Evolutionary conservation across 257 asterid genomes (phyloP).

Genomic region (Lavandula angustifolia): DNA sequence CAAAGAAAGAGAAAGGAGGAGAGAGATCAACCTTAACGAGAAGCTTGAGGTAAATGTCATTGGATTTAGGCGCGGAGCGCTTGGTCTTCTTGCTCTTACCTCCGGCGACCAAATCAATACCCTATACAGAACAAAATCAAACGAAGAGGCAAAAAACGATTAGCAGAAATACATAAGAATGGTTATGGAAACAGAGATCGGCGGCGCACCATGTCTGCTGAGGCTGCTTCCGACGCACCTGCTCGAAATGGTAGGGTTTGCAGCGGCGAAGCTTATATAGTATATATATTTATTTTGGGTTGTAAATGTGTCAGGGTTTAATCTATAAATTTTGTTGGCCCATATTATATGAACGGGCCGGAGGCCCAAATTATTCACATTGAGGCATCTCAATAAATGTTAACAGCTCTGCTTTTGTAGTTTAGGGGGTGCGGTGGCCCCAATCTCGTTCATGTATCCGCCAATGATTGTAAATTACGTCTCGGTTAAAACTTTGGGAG

Average conservation of each 20-base stretch:
- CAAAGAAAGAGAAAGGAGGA: neutral
- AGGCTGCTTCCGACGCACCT: constrained; percentile 32
- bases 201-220: constrained; percentile 41
- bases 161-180: neutral
- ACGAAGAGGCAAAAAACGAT: neutral
- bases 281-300: neutral
- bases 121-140: constrained; percentile 38
- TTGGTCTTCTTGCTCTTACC: constrained; percentile 91
- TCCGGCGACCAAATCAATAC: constrained; percentile 91
- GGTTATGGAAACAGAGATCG: neutral
- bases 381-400: neutral
- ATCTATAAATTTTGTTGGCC: neutral
- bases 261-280: neutral
- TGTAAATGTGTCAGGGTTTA: constrained; percentile 15
- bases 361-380: neutral
- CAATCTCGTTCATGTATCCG: too few species aligned
- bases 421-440: too few species aligned
- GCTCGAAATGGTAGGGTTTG: constrained; percentile 35
- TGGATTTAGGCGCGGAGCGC: constrained; percentile 75
- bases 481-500: too few species aligned
- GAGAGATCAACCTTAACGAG: constrained; percentile 60
- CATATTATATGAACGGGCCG: too few species aligned
- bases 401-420: too few species aligned
- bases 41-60: constrained; percentile 74
- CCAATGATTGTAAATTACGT: too few species aligned